Evolutionary conservation across 805 yeast genomes (phyloP).

Genomic region (Lipomyces chichibuensis): DNA sequence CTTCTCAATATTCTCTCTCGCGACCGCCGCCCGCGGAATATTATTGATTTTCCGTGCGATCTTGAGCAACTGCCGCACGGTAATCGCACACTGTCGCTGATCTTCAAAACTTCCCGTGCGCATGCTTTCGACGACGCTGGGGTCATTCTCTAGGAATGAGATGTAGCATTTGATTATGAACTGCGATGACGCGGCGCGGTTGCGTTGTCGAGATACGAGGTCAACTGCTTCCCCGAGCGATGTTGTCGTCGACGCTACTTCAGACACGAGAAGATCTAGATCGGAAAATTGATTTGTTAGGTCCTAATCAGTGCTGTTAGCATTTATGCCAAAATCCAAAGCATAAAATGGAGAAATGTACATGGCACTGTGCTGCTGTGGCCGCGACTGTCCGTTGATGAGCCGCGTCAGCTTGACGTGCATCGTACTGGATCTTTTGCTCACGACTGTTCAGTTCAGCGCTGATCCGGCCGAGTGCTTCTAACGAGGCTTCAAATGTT

Average conservation of each 20-base stretch:
- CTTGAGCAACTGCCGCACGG: constrained; percentile 64
- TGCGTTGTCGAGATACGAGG: constrained; percentile 69
- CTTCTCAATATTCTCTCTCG: constrained; percentile 58
- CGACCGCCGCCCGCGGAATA: constrained; percentile 36
- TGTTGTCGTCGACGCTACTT: constrained; percentile 60
- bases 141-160: constrained; percentile 65
- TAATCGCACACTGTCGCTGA: constrained; percentile 66
- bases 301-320: constrained; percentile 3
- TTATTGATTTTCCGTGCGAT: constrained; percentile 61
- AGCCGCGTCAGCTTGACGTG: constrained; percentile 49
- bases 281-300: constrained; percentile 54
- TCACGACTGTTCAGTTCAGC: constrained; percentile 59
- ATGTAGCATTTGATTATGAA: constrained; percentile 76
- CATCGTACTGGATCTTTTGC: constrained; percentile 57
- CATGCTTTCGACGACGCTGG: constrained; percentile 60
- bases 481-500: constrained; percentile 83
- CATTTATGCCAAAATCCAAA: background rate
- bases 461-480: constrained; percentile 65
- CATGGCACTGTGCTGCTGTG: constrained; percentile 25
- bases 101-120: constrained; percentile 58
- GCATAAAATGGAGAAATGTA: background rate
- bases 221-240: constrained; percentile 73
- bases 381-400: constrained; percentile 18
- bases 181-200: constrained; percentile 70
- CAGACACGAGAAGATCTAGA: constrained; percentile 58